These are phyloP conservation scores for Aspergillus heteromorphus DNA, from an alignment of 495 filamentous ascomycete species.

Conservation along the genomic window DNA sequence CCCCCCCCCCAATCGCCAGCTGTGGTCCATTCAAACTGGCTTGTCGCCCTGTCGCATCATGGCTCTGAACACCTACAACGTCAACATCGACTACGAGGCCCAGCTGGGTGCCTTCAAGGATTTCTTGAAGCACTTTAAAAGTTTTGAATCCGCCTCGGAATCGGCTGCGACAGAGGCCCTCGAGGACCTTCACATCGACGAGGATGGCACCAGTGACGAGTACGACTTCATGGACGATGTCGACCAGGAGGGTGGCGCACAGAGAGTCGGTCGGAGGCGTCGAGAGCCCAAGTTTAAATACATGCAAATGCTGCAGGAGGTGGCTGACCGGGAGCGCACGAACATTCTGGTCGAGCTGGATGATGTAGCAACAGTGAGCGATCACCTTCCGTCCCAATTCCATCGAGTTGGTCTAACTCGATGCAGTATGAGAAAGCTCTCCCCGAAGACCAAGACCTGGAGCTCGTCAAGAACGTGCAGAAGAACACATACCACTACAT, in stretches of 20 bases:
- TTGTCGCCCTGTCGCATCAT: slow-evolving; percentile 42
- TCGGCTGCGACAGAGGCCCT: slow-evolving; percentile 68
- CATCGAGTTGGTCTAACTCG: neutral
- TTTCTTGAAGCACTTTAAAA: slow-evolving; percentile 86
- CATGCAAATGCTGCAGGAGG: slow-evolving; percentile 79
- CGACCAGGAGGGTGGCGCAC: slow-evolving; percentile 48
- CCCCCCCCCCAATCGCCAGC: slow-evolving; percentile 16
- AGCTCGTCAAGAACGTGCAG: slow-evolving; percentile 79
- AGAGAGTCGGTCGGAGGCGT: slow-evolving; percentile 34
- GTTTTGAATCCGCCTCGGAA: slow-evolving; percentile 62
- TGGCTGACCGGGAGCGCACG: slow-evolving; percentile 69
- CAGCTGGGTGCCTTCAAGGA: slow-evolving; percentile 85
- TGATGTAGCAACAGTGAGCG: slow-evolving; percentile 66
- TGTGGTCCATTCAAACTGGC: slow-evolving; percentile 14
- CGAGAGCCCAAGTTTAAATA: slow-evolving; percentile 74
- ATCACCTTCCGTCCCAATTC: neutral
- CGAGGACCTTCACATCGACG: slow-evolving; percentile 79
- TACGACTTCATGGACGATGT: slow-evolving; percentile 93
- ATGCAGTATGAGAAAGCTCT: slow-evolving; percentile 66
- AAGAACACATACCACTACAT: slow-evolving; percentile 92
- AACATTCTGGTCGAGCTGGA: slow-evolving; percentile 85
- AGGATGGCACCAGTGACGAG: slow-evolving; percentile 83
- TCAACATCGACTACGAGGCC: slow-evolving; percentile 76
- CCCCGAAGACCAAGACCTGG: slow-evolving; percentile 55
- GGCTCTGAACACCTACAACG: slow-evolving; percentile 70